These are phyloP conservation scores for Talaromyces amestolkiae DNA, from an alignment of 2,329 filamentous ascomycete species.

Conservation along the genomic window DNA sequence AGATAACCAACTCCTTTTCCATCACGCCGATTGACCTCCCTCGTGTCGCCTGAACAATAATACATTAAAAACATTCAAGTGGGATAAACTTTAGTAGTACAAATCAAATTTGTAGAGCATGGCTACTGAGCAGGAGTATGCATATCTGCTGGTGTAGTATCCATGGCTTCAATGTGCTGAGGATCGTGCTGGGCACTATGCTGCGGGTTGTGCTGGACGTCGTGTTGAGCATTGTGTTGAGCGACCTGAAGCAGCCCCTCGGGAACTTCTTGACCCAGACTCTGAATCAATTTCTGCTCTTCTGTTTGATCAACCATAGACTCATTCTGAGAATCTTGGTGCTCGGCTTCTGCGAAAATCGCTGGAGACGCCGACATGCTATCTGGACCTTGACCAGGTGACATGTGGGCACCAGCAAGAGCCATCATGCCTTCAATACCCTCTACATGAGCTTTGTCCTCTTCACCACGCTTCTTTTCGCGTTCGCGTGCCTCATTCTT, in stretches of 20 bases:
- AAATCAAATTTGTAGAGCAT: neutral
- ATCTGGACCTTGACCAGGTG: conserved; percentile 31
- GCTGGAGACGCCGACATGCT: conserved; percentile 40
- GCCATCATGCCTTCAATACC: conserved; percentile 50
- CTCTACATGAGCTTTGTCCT: conserved; percentile 49
- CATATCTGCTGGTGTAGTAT: conserved; percentile 32
- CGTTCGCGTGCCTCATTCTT: conserved; percentile 50
- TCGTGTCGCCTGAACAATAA: neutral
- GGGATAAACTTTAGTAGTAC: neutral
- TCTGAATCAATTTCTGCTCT: conserved; percentile 46
- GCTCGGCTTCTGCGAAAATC: conserved; percentile 33
- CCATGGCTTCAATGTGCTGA: conserved; percentile 28
- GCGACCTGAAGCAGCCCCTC: conserved; percentile 36
- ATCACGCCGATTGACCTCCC: neutral
- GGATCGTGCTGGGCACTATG: neutral
- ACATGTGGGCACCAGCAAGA: conserved; percentile 38
- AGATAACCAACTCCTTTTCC: neutral
- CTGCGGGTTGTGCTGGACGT: neutral
- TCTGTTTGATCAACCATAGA: conserved; percentile 40
- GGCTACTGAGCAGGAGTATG: conserved; percentile 25
- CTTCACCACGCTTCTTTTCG: conserved; percentile 46
- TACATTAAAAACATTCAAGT: neutral
- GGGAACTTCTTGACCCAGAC: conserved; percentile 43
- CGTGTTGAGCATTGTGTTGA: conserved; percentile 22
- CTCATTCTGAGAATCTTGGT: conserved; percentile 21